A percentile compares a stretch with the other conserved stretches of the same genome.
Conservation (phyloP, 768 basidiomycete genomes). For the Dentipellis sp. region DNA sequence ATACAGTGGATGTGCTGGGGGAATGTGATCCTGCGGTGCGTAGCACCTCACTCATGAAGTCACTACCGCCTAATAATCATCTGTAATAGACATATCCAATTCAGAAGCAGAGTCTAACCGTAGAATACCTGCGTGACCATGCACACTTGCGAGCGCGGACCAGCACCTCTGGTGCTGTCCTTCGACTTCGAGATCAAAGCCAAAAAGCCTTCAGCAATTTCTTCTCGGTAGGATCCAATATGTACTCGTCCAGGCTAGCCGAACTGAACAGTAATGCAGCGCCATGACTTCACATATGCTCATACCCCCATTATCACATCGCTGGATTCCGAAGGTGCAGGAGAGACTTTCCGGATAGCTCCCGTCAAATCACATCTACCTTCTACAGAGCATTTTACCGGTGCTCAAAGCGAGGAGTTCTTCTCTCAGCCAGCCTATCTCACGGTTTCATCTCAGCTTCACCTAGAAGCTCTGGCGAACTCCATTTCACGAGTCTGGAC, state of each 20-base stretch:
- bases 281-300: slow-evolving; percentile 66
- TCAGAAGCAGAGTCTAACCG: slow-evolving; percentile 77
- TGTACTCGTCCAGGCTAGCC: neutral
- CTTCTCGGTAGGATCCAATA: slow-evolving; percentile 51
- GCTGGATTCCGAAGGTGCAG: slow-evolving; percentile 94
- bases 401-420: slow-evolving; percentile 37
- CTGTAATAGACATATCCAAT: slow-evolving; percentile 72
- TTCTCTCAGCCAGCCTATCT: slow-evolving; percentile 73
- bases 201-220: slow-evolving; percentile 49
- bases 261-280: slow-evolving; percentile 28
- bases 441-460: slow-evolving; percentile 93
- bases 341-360: slow-evolving; percentile 77
- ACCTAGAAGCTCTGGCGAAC: slow-evolving; percentile 80
- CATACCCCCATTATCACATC: slow-evolving; percentile 86
- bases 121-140: slow-evolving; percentile 77
- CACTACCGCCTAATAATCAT: neutral
- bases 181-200: slow-evolving; percentile 59
- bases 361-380: slow-evolving; percentile 17
- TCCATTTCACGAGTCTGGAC: slow-evolving; percentile 83
- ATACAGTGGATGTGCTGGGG: slow-evolving; percentile 42
- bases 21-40: slow-evolving; percentile 48
- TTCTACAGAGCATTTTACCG: slow-evolving; percentile 5
- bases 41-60: neutral
- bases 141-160: slow-evolving; percentile 85
- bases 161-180: slow-evolving; percentile 56